phyloP scores from a whole-genome alignment of 2,329 filamentous ascomycete genomes.

The Colletotrichum gigasporum region DNA sequence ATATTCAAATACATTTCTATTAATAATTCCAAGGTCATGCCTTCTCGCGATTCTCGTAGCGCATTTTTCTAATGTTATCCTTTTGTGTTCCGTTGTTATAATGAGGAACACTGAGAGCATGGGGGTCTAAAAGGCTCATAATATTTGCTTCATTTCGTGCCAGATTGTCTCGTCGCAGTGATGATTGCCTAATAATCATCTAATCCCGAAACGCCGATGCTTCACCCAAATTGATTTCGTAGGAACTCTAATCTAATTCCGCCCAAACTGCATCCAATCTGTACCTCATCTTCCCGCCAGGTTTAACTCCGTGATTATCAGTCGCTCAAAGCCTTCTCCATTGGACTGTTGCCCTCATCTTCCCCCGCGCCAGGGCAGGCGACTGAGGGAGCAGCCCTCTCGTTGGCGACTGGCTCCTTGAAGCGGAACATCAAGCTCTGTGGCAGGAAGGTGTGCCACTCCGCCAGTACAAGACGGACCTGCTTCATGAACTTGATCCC shows the following conservation, averaged over 20 bases:
- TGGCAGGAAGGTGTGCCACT: conserved; percentile 71
- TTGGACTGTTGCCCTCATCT: not conserved
- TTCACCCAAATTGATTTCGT: not conserved
- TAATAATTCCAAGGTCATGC: no score
- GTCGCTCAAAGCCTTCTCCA: not conserved
- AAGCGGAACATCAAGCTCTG: conserved; percentile 76
- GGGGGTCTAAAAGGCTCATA: no score
- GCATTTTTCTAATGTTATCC: no score
- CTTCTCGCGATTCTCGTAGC: no score
- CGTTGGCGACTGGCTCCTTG: conserved; percentile 62
- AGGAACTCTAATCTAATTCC: not conserved
- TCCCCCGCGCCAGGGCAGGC: conserved; percentile 39
- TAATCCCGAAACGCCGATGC: not conserved
- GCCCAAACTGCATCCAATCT: not conserved
- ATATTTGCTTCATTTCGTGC: no score
- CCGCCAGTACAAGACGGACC: conserved; percentile 63
- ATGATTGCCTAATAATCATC: conserved; percentile 4
- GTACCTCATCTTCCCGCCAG: not conserved
- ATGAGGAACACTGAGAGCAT: not conserved
- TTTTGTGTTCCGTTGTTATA: not conserved
- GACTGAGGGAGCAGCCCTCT: conserved; percentile 57
- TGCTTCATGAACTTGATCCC: conserved; percentile 73
- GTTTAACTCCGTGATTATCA: no score
- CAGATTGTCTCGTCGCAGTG: no score
- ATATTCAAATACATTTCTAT: no score